Conservation (phyloP, 148 eudicot species). For the Rhododendron vialii region DNA sequence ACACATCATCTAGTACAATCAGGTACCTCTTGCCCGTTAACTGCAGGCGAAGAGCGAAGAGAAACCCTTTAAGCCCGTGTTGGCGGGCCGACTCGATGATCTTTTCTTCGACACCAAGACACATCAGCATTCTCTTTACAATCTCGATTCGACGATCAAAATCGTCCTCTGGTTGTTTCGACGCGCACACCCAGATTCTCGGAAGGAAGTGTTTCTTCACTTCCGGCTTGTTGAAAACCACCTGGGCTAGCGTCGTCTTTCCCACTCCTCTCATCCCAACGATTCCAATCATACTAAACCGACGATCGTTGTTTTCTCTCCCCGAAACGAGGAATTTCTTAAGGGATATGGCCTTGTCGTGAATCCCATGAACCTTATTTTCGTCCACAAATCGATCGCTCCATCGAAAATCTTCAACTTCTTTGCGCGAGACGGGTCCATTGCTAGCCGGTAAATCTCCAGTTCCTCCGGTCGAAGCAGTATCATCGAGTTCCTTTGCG, state of each 20-base stretch:
- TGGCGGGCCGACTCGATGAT: neutral
- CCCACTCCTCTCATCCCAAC: constrained; percentile 32
- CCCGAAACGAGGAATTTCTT: neutral
- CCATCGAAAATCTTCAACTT: neutral
- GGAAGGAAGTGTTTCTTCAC: constrained; percentile 18
- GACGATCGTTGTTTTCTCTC: neutral
- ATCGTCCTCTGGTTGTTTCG: constrained; percentile 13
- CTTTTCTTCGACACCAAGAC: constrained; percentile 26
- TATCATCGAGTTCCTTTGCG: neutral
- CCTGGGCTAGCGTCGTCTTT: constrained; percentile 29
- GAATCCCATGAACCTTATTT: neutral
- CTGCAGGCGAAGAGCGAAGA: constrained; percentile 21
- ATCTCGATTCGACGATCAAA: constrained; percentile 8
- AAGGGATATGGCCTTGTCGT: neutral
- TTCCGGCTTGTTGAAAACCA: constrained; percentile 9
- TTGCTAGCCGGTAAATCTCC: neutral
- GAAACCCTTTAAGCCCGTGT: constrained; percentile 10
- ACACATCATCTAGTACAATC: constrained; percentile 33
- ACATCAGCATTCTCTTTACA: constrained; percentile 23
- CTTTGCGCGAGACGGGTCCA: neutral
- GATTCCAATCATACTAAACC: constrained; percentile 11
- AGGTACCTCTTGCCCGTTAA: constrained; percentile 27
- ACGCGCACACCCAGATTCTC: constrained; percentile 29
- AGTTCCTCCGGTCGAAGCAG: neutral
- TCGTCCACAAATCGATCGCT: neutral